These are phyloP conservation scores for Coemansia sp. DNA, from an alignment of 192 early-diverging fungal species.

Conservation along the genomic window DNA sequence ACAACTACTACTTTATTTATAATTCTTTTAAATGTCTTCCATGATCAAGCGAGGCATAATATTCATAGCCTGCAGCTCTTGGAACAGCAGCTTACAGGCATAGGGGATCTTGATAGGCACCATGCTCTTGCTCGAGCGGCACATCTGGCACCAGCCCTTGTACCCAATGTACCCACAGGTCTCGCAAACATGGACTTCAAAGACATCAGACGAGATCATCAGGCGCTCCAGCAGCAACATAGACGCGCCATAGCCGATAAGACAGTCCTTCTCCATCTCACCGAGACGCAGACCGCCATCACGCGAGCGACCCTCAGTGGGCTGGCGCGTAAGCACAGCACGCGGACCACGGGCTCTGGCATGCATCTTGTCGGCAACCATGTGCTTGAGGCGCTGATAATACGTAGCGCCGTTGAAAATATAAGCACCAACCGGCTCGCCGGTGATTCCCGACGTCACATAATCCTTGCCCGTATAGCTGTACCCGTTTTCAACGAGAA, in stretches of 20 bases:
- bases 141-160: conserved; percentile 88
- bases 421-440: conserved; percentile 95
- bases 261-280: conserved; percentile 99
- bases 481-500: conserved; percentile 81
- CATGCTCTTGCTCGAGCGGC: conserved; percentile 91
- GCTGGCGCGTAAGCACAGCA: conserved; percentile 97
- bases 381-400: conserved; percentile 99
- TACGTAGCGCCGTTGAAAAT: conserved; percentile 97
- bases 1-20: not conserved
- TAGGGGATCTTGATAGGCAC: conserved; percentile 98
- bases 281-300: conserved; percentile 99
- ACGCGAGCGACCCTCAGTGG: conserved; percentile 95
- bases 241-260: conserved; percentile 92
- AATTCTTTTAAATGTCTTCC: not conserved
- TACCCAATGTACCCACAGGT: conserved; percentile 87
- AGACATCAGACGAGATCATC: conserved; percentile 97
- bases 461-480: conserved; percentile 83
- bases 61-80: conserved; percentile 99
- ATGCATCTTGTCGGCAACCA: conserved; percentile 99
- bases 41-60: conserved; percentile 91
- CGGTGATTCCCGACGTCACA: conserved; percentile 99
- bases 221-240: conserved; percentile 98
- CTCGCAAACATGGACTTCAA: conserved; percentile 98
- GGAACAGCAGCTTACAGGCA: conserved; percentile 97
- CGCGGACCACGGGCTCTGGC: conserved; percentile 93